Conservation (phyloP, 352 stramenopile species). For the Phytopythium boreale region DNA sequence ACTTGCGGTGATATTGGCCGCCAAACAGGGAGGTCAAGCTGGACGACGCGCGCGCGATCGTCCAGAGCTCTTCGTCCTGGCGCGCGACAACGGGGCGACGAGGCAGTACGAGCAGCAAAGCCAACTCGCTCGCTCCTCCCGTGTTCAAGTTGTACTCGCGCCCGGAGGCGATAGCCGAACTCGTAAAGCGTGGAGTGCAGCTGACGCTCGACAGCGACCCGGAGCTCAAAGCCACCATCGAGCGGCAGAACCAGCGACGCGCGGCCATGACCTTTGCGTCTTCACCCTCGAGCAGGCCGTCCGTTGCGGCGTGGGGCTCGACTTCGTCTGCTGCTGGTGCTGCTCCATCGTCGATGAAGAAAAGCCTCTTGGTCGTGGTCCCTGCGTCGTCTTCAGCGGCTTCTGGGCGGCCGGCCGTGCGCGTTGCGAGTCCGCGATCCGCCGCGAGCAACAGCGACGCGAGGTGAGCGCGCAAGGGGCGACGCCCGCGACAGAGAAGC, state of each 20-base stretch:
- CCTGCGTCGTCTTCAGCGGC: background rate
- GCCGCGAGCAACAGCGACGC: background rate
- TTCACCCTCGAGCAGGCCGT: background rate
- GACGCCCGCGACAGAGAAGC: background rate
- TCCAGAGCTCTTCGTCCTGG: conserved; percentile 52
- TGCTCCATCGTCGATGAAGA: background rate
- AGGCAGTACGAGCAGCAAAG: conserved; percentile 11
- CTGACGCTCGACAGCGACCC: conserved; percentile 68
- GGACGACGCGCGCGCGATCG: conserved; percentile 68
- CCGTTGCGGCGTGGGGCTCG: background rate
- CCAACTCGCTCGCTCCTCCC: conserved; percentile 10
- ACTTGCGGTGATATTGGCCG: background rate
- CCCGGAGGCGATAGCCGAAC: conserved; percentile 43
- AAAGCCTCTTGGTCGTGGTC: background rate
- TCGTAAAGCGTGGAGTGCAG: conserved; percentile 56
- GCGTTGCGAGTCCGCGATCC: background rate
- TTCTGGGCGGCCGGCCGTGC: background rate
- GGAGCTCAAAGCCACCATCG: conserved; percentile 46
- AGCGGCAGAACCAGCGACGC: conserved; percentile 40
- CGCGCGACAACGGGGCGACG: conserved; percentile 12
- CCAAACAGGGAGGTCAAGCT: conserved; percentile 46
- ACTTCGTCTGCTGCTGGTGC: background rate
- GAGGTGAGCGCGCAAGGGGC: background rate
- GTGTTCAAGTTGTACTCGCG: conserved; percentile 56
- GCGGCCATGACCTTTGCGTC: background rate